Evolutionary conservation across 139 green algal genomes (phyloP).

Genomic region (Coelastrella sp.): DNA sequence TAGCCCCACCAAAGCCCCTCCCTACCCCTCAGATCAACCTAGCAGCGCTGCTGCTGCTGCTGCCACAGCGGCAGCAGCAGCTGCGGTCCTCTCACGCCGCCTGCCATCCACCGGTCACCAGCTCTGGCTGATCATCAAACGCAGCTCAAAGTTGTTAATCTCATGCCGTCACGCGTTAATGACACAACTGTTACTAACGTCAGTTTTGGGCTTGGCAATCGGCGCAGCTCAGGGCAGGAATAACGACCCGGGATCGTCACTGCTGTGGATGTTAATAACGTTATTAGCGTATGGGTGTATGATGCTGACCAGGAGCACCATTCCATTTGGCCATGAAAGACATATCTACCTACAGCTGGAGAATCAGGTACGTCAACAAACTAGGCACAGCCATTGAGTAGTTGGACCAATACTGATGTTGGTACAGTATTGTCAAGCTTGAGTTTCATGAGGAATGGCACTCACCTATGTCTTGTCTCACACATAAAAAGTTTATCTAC

Average conservation of each 20-base stretch:
- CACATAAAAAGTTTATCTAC: too few relatives aligned
- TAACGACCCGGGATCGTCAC: not conserved
- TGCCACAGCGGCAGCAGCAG: conserved; percentile 15
- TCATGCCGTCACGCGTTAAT: not conserved
- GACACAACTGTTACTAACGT: conserved; percentile 32
- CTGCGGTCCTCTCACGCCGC: not conserved
- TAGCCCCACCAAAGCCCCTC: too few relatives aligned
- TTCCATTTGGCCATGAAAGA: conserved; percentile 6
- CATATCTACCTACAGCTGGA: conserved; percentile 41
- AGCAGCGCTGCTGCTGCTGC: too few relatives aligned
- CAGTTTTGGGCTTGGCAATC: conserved; percentile 12
- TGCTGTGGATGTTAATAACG: conserved; percentile 46
- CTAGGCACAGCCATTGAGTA: not conserved
- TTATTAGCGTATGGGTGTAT: conserved; percentile 38
- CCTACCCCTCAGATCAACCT: too few relatives aligned
- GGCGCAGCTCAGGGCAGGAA: conserved; percentile 13
- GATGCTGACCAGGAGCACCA: conserved; percentile 11
- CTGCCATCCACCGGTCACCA: not conserved
- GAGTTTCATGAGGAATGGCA: too few relatives aligned
- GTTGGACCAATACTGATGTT: too few relatives aligned
- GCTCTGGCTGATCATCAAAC: conserved; percentile 1
- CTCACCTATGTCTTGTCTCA: too few relatives aligned
- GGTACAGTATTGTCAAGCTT: too few relatives aligned
- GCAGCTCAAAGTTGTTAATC: not conserved
- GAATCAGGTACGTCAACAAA: not conserved